Evolutionary conservation across 257 asterid species (phyloP), one percentile per base, ranked within the genome.

Genomic region (Petunia axillaris): DNA sequence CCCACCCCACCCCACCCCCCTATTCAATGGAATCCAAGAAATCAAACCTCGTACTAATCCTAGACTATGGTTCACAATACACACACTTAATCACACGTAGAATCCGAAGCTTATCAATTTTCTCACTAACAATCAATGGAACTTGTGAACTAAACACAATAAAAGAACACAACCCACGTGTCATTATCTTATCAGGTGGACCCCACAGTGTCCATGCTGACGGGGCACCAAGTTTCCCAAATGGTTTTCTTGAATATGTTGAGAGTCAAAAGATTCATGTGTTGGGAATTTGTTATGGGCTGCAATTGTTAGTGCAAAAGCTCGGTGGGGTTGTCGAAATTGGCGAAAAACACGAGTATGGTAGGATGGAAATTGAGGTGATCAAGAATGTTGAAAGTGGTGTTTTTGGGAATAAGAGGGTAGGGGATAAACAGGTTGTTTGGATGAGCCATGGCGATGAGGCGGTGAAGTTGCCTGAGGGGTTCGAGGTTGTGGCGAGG

Each of bases 371-470:
- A 66, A 91, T 96, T 79, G 96, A 77, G 82, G 96, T 96, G 36
- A 83, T 39, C 46, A 84, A 83, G 79, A 84, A 11, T 6, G 0
- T 9, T 36, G 75, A 44, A 14, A 15, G 75, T 4, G 95, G 91
- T 15, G 76, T 96, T 80, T 96, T 91, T 88, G 97, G 97, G 88
- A 83, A 89, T 82, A 88, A 82, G 82, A 60, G 35, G 2, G 78
- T 85, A 81, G 99, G 98, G 81, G 97, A 91, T 79, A 87, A 81
- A 82, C 99, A 96, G 84, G 89, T 86, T 25, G 98, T 94, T 84
- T 96, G 99, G 99, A 96, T 96, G 99, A 96, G 99, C 80, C 99
- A 96, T 50, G 98, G 99, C 2, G 99, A 96, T 11, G 98, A 94
- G 87, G 98, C 98, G 4, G 97, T 88, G 80, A 92, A 50, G 80